Evolutionary conservation across 2,329 filamentous ascomycete species (phyloP).

Genomic region (Penicillium sp.): DNA sequence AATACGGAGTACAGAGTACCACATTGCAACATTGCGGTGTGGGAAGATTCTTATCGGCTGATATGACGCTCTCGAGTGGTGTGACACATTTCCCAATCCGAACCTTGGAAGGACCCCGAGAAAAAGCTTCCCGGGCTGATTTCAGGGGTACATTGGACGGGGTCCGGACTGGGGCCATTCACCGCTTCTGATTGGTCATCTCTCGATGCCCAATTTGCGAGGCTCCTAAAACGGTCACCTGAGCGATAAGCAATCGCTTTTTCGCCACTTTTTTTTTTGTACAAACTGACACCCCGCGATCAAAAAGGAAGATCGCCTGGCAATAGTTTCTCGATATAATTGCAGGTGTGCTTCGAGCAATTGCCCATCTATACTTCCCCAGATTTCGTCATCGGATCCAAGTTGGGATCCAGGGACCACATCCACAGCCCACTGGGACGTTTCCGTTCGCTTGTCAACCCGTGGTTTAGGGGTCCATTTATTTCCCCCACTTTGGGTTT

Average conservation of each 20-base stretch:
- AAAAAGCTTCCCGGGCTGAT: not conserved
- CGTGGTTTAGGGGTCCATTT: constrained; percentile 16
- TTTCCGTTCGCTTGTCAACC: constrained; percentile 23
- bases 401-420: constrained; percentile 11
- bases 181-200: not conserved
- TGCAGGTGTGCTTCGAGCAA: not conserved
- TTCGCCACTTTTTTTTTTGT: constrained; percentile 20
- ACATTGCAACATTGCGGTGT: not conserved
- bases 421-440: constrained; percentile 10
- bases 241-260: constrained; percentile 23
- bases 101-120: not conserved
- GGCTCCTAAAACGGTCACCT: constrained; percentile 21
- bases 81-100: not conserved
- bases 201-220: constrained; percentile 21
- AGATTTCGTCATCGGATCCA: not conserved
- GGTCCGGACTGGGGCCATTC: not conserved
- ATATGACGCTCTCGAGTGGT: not conserved
- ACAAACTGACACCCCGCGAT: constrained; percentile 1
- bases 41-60: not conserved
- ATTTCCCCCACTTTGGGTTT: constrained; percentile 18
- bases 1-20: not conserved
- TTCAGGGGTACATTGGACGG: not conserved
- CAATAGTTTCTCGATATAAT: not conserved
- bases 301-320: not conserved
- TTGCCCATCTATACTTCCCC: not conserved